Base-by-base conservation (phyloP, 1,139 yeast genomes). In the Candida glucosophila region DNA sequence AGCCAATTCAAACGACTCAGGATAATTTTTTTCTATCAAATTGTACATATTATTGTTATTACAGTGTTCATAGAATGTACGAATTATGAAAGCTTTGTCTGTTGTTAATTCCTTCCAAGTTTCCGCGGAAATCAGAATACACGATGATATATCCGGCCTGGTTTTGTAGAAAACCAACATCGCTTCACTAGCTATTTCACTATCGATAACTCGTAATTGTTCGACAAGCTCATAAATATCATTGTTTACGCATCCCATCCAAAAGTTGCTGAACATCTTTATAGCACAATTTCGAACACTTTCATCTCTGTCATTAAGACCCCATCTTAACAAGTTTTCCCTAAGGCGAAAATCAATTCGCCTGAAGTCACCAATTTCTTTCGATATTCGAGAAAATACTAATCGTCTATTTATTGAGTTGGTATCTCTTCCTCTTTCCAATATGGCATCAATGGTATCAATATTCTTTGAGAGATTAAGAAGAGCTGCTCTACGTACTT, bases 401-500 rank as follows among this genome's bases (percentile, higher is more conserved):
- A 77, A 52, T 38, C 86, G 62, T 47, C 98, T 63, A 44, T 81
- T 85, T 11, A 73, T 61, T 1, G 77, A 57, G 43, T 81, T 82
- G 2, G 63, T 59, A 49, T 90, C 98, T 32, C 94, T 67, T 0
- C 94, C 94, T 34, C 97, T 65, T 42, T 81, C 93, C 24, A 86
- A 55, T 2, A 86, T 55, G 32, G 62, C 67, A 1, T 80, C 75
- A 15, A 74, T 55, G 0, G 88, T 78, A 2, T 46, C 38, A 8
- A 54, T 45, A 25, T 67, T 70, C 40, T 76, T 77, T 13, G 67
- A 70, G 19, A 88, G 47, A 43, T 85, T 82, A 24, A 80, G 55
- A 40, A 86, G 53, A 1, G 90, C 92, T 0, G 94, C 86, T 29
- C 95, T 63, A 39, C 98, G 67, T 1, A 88, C 95, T 37, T 90